These are phyloP conservation scores for Pichia insulana DNA, from an alignment of 805 yeast species.

Conservation along the genomic window DNA sequence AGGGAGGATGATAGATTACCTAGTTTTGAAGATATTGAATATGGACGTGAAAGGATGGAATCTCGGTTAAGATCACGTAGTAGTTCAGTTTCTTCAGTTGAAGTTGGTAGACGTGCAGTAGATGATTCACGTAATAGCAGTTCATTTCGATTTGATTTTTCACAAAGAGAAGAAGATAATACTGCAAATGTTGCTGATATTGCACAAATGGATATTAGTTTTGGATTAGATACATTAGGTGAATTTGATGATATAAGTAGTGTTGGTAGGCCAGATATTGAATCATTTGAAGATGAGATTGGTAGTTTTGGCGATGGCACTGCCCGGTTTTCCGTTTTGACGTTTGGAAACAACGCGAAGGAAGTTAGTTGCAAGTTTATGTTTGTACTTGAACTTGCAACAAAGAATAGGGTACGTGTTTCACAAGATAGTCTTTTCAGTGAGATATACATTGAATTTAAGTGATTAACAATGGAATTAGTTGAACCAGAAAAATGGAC, in stretches of 20 bases:
- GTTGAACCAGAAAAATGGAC: conserved; percentile 51
- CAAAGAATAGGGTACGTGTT: neutral
- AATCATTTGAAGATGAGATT: neutral
- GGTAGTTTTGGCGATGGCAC: neutral
- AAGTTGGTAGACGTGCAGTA: conserved; percentile 8
- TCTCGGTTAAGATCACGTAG: conserved; percentile 11
- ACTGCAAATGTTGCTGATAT: conserved; percentile 4
- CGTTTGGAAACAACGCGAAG: neutral
- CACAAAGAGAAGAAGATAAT: neutral
- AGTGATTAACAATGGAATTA: neutral
- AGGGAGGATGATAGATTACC: neutral
- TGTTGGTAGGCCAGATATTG: neutral
- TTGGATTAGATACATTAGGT: neutral
- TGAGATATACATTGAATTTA: neutral
- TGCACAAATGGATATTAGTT: conserved; percentile 10
- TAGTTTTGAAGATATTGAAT: conserved; percentile 5
- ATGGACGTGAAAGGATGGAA: conserved; percentile 2
- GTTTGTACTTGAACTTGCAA: conserved; percentile 2
- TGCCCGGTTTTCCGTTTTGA: neutral
- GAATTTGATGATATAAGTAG: neutral
- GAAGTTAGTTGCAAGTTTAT: conserved; percentile 2
- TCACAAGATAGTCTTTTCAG: neutral
- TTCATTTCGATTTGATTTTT: conserved; percentile 11
- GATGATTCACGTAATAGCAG: conserved; percentile 4
- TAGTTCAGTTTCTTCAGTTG: conserved; percentile 12